Conservation (phyloP, 768 basidiomycete genomes). For the Amanita polypyramis region DNA sequence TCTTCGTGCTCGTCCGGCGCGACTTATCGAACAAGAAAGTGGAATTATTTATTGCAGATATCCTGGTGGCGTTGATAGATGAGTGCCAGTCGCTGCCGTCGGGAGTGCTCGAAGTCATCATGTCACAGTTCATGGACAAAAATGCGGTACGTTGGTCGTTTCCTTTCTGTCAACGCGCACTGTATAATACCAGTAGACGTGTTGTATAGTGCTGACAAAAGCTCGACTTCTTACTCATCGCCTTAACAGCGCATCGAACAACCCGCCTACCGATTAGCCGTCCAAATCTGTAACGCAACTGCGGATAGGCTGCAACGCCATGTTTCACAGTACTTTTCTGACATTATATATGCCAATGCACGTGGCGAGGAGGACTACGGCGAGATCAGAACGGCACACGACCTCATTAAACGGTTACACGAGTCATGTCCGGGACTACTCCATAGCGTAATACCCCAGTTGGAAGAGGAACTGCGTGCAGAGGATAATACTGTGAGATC, state of each 20-base stretch:
- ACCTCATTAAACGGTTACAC: conserved; percentile 76
- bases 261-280: conserved; percentile 72
- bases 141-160: conserved; percentile 41
- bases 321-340: conserved; percentile 88
- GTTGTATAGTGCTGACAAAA: neutral
- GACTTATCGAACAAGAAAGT: conserved; percentile 61
- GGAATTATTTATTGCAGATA: conserved; percentile 79
- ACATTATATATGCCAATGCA: conserved; percentile 63
- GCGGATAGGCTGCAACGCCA: conserved; percentile 83
- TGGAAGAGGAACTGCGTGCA: conserved; percentile 82
- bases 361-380: conserved; percentile 46
- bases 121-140: conserved; percentile 81
- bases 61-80: conserved; percentile 82
- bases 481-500: conserved; percentile 61
- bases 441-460: conserved; percentile 84
- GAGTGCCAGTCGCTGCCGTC: conserved; percentile 70
- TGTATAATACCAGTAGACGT: conserved; percentile 4
- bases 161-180: conserved; percentile 4
- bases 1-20: conserved; percentile 73
- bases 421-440: conserved; percentile 72
- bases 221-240: conserved; percentile 6
- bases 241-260: conserved; percentile 52
- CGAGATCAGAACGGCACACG: conserved; percentile 69
- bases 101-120: conserved; percentile 69
- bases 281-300: conserved; percentile 75